These are phyloP conservation scores for Populus simonii DNA, from an alignment of 345 rosid genomes.

Conservation along the genomic window DNA sequence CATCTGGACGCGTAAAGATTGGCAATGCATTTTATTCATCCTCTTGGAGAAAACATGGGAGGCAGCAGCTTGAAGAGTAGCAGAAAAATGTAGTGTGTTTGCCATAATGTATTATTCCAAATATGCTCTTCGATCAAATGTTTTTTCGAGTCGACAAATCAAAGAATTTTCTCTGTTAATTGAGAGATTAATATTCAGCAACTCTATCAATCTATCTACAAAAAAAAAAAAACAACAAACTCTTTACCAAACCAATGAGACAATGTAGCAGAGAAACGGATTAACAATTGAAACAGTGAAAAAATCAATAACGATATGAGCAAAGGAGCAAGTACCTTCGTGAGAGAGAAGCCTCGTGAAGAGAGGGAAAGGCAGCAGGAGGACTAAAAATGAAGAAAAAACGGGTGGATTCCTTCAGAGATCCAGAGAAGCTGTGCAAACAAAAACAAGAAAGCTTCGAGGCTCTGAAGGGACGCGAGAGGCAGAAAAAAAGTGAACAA, in stretches of 20 bases:
- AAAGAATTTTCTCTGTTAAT: not conserved
- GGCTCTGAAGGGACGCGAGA: not conserved
- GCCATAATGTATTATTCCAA: not conserved
- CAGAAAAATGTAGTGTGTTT: not conserved
- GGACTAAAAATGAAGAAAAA: not conserved
- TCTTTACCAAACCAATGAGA: not conserved
- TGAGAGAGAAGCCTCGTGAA: not conserved
- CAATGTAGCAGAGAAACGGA: not conserved
- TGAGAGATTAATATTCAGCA: no score
- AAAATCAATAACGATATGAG: not conserved
- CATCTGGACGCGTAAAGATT: constrained; percentile 7
- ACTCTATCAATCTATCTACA: not conserved
- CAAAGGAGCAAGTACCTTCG: not conserved
- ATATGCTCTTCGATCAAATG: not conserved
- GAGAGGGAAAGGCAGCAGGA: not conserved
- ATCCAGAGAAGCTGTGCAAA: not conserved
- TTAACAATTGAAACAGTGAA: not conserved
- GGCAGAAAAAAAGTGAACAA: not conserved
- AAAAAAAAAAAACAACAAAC: not conserved
- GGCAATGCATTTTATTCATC: not conserved
- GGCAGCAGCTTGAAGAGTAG: not conserved
- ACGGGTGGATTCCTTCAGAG: not conserved
- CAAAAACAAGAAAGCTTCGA: not conserved
- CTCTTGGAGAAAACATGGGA: not conserved
- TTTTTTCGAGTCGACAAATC: not conserved